Conservation (phyloP, 2,329 filamentous ascomycete genomes). For the Falciphora oryzae region DNA sequence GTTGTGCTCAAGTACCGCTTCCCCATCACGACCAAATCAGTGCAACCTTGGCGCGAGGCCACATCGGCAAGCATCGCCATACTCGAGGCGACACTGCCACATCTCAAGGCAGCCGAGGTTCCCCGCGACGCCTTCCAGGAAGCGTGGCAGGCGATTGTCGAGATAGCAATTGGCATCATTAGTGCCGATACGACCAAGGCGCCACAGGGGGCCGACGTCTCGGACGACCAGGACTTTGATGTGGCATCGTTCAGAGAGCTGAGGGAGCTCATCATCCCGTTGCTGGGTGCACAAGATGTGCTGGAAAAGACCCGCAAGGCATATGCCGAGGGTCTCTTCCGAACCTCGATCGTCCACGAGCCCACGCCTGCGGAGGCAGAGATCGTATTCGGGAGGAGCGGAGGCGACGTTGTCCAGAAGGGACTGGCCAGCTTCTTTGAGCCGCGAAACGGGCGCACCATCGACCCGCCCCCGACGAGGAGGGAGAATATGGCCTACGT, state of each 20-base stretch:
- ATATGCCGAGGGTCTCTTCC: conserved; percentile 74
- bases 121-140: conserved; percentile 40
- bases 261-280: conserved; percentile 65
- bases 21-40: conserved; percentile 61
- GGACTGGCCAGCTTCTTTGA: conserved; percentile 55
- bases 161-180: conserved; percentile 63
- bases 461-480: conserved; percentile 56
- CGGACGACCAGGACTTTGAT: conserved; percentile 74
- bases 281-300: conserved; percentile 61
- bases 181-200: conserved; percentile 51
- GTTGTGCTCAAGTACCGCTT: conserved; percentile 79
- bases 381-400: conserved; percentile 42
- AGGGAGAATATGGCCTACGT: conserved; percentile 72
- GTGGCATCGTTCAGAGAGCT: conserved; percentile 66
- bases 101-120: conserved; percentile 45
- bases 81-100: conserved; percentile 58
- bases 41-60: conserved; percentile 73
- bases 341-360: conserved; percentile 72
- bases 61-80: conserved; percentile 66
- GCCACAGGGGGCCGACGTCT: conserved; percentile 41
- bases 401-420: conserved; percentile 1
- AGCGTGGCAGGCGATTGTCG: conserved; percentile 67
- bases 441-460: conserved; percentile 65
- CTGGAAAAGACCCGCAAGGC: conserved; percentile 60
- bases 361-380: conserved; percentile 49